Evolutionary conservation across 768 basidiomycete species (phyloP), one percentile per base, ranked within the genome.

Genomic region (Kwoniella dendrophila): DNA sequence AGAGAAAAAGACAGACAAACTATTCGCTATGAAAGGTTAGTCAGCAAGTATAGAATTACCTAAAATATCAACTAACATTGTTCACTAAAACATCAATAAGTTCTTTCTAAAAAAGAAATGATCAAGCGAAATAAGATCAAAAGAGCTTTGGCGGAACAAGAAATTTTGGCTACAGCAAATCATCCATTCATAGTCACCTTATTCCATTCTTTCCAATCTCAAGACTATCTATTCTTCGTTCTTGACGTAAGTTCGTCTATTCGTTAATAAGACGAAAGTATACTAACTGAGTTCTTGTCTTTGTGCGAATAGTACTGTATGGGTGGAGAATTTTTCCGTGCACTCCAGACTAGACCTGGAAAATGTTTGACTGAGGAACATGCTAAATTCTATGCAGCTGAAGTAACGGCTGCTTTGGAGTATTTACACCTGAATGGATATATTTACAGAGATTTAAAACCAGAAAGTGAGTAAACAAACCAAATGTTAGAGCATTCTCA

Each of bases 61-160:
- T 11, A 7, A n/a, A 20, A 7, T 43, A 14, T 43, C 41, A 40
- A 41, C 62, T 73, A 62, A 68, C 22, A 22, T 14, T 43, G 41
- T 11, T 11, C 41, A 8, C 34, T 43, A 20, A 6, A n/a, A n/a
- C n/a, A n/a, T n/a, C n/a, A n/a, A n/a, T n/a, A n/a, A 95, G 96
- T 99, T 24, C 83, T 99, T 45, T 96, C 93, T 52, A 98, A 98
- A 83, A 91, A 90, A 83, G 96, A 99, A 83, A 98, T 99, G 95
- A 94, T 99, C 79, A 92, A 95, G 82, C 87, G 96, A 72, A 96
- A 95, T 83, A 99, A 99, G 84, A 95, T 99, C 82, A 99, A 99
- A 80, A 87, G 96, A 64, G 96, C 95, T 8, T 79, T 99, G 74
- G 97, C 96, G 3, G 96, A 99, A 81, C 96, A 97, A 82, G 96